Base-by-base conservation (phyloP, 768 basidiomycete species). In the Piloderma croceum region DNA sequence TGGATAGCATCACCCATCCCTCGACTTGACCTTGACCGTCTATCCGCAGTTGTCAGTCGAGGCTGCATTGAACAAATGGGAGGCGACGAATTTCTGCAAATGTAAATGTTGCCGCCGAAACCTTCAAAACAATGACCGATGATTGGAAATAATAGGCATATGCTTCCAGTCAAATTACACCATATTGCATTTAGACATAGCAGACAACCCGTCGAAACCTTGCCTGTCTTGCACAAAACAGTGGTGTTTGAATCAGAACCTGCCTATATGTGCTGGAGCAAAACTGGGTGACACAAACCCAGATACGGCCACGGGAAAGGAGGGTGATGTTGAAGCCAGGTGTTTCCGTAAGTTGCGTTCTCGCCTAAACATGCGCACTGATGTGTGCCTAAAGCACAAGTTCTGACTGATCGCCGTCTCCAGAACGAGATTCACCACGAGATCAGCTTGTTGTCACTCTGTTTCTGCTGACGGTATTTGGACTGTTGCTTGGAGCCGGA, bases 401-500 rank as follows among this genome's bases (percentile, higher is more conserved):
- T 50, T 47, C 36, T 44, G 41, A 39, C 54, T 55, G 40, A 46
- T 42, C 43, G 45, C 52, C 39, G 46, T 38, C 44, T 47, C 49
- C 62, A 94, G 91, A 93, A 68, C 79, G 92, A 46, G 91, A 94
- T 68, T 92, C 89, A 15, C 92, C 92, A n/a, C 67, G 91, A 59
- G 92, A 96, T 64, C 91, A 94, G 57, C 71, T 93, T 21, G 84
- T 94, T 23, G 92, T 94, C 34, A 91, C 90, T 13, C 69, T 93
- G 38, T 96, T 94, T 68, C 69, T 94, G 21, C 64, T 96, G 47
- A 86, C 81, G 22, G 83, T 96, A 20, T 83, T 93, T 50, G 90
- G 89, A 17, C 73, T 94, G 42, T 66, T 94, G 31, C 68, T 94
- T 19, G 83, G 78, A 37, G 89, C 90, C 24, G 89, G 89, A 11